phyloP scores from a whole-genome alignment of 164 flowering plant species.

The Akebia trifoliata region DNA sequence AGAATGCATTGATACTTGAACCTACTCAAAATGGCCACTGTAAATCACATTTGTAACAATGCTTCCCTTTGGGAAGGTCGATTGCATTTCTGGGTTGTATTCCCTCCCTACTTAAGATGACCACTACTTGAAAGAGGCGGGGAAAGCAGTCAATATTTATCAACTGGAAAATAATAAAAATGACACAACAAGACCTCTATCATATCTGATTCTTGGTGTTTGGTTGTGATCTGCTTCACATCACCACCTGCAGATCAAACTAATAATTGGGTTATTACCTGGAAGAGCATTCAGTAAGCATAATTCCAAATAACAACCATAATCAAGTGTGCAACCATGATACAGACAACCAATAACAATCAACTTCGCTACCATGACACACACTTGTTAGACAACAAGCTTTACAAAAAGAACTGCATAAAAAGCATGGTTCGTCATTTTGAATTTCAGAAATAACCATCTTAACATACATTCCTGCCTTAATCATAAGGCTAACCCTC shows the following conservation, averaged over 20 bases:
- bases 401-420: slow-evolving; percentile 48
- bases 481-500: slow-evolving; percentile 33
- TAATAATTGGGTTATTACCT: neutral
- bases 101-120: too few species aligned
- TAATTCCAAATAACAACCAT: slow-evolving; percentile 1
- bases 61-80: neutral
- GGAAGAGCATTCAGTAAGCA: neutral
- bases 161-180: neutral
- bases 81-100: neutral
- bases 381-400: slow-evolving; percentile 8
- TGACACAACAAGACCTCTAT: slow-evolving; percentile 25
- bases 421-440: slow-evolving; percentile 70
- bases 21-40: neutral
- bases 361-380: slow-evolving; percentile 11
- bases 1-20: neutral
- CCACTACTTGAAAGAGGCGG: too few species aligned
- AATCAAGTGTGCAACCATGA: neutral
- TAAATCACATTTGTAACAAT: too few species aligned
- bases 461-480: slow-evolving; percentile 91
- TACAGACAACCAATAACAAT: neutral
- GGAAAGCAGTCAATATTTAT: too few species aligned
- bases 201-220: slow-evolving; percentile 25
- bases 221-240: slow-evolving; percentile 35
- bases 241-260: slow-evolving; percentile 21
- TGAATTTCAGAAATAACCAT: slow-evolving; percentile 69